Evolutionary conservation across 75 land plant species (phyloP).

Genomic region (Larix kaempferi): DNA sequence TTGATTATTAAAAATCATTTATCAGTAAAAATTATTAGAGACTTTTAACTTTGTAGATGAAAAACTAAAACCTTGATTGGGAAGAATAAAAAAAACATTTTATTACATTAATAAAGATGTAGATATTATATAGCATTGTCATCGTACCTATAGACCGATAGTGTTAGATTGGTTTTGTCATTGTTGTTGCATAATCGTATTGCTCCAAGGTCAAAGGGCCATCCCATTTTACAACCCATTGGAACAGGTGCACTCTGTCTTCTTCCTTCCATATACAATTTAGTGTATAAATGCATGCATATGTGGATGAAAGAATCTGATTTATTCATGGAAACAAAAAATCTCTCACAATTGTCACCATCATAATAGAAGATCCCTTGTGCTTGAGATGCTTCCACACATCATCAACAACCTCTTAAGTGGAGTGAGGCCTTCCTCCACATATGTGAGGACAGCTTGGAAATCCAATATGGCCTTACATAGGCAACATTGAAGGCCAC

Average conservation of each 20-base stretch:
- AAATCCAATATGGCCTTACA: neutral
- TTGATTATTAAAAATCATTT: too few relatives aligned
- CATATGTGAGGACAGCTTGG: neutral
- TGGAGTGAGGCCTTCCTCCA: conserved; percentile 11
- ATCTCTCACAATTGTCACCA: conserved; percentile 11
- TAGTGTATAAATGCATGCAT: conserved; percentile 1
- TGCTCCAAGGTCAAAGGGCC: neutral
- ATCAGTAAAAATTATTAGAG: too few relatives aligned
- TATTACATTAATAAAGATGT: too few relatives aligned
- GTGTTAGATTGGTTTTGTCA: too few relatives aligned
- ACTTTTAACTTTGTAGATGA: too few relatives aligned
- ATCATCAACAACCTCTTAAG: conserved; percentile 10
- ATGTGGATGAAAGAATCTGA: neutral
- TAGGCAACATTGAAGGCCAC: conserved; percentile 6
- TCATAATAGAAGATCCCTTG: conserved; percentile 14
- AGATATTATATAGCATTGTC: too few relatives aligned
- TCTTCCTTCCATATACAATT: neutral
- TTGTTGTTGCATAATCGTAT: too few relatives aligned
- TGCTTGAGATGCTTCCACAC: conserved; percentile 6
- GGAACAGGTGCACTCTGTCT: conserved; percentile 7
- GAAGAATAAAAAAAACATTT: too few relatives aligned
- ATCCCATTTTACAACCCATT: conserved; percentile 4
- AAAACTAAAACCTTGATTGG: too few relatives aligned
- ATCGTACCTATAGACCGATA: too few relatives aligned
- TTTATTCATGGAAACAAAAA: conserved; percentile 1